Conservation (phyloP, 2,329 filamentous ascomycete species). For the Fusarium albidum region DNA sequence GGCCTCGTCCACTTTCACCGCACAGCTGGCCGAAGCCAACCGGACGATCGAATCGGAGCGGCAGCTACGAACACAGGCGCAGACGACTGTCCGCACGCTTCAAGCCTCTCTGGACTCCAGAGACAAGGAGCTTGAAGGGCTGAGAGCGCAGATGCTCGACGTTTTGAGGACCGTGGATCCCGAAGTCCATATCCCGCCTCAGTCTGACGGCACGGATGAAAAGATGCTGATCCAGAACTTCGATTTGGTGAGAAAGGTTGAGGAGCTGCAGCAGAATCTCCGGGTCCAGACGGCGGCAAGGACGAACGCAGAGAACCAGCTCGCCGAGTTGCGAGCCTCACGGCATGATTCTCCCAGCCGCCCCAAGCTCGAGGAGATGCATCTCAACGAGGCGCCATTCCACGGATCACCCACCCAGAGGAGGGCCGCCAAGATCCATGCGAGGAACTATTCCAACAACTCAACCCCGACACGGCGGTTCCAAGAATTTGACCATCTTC, state of each 20-base stretch:
- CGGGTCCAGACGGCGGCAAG: slow-evolving; percentile 84
- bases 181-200: slow-evolving; percentile 69
- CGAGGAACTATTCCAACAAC: slow-evolving; percentile 72
- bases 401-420: slow-evolving; percentile 79
- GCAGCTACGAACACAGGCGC: slow-evolving; percentile 84
- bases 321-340: slow-evolving; percentile 78
- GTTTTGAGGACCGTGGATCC: slow-evolving; percentile 90
- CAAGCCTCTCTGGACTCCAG: slow-evolving; percentile 81
- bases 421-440: slow-evolving; percentile 62
- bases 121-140: slow-evolving; percentile 81
- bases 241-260: slow-evolving; percentile 84
- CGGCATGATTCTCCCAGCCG: slow-evolving; percentile 77
- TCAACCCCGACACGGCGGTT: slow-evolving; percentile 81
- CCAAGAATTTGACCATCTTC: slow-evolving; percentile 64
- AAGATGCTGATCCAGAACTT: slow-evolving; percentile 78
- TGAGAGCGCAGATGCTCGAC: slow-evolving; percentile 80
- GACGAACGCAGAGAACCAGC: slow-evolving; percentile 81
- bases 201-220: slow-evolving; percentile 66
- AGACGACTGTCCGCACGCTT: slow-evolving; percentile 82
- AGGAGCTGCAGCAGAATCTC: slow-evolving; percentile 87
- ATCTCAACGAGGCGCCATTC: slow-evolving; percentile 79
- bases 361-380: slow-evolving; percentile 85
- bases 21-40: slow-evolving; percentile 88
- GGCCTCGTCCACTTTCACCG: slow-evolving; percentile 77
- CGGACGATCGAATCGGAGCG: slow-evolving; percentile 90